A percentile compares a stretch with the other conserved stretches of the same genome.
phyloP scores from a whole-genome alignment of 2,329 filamentous ascomycete genomes.

The Fusarium devonianum region DNA sequence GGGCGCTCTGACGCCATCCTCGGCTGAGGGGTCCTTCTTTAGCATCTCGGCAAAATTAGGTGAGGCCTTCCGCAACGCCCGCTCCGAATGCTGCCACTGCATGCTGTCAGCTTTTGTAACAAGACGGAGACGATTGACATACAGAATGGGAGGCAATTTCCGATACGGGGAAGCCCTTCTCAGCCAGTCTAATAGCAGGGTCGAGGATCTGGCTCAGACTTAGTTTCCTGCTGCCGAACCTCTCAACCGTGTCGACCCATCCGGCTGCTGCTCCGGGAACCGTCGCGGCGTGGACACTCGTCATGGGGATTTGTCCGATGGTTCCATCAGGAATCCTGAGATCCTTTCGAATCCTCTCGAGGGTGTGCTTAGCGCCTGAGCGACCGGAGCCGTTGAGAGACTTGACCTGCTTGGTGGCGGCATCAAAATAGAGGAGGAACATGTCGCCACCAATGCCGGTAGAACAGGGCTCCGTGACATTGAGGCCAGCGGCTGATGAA shows the following conservation, averaged over 20 bases:
- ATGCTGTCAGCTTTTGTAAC: not conserved
- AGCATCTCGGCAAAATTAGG: constrained; percentile 89
- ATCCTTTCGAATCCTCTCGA: constrained; percentile 74
- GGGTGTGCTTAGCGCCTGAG: constrained; percentile 70
- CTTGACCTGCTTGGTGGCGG: constrained; percentile 79
- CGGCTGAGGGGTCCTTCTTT: constrained; percentile 73
- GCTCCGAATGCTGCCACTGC: constrained; percentile 76
- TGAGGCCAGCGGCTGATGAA: constrained; percentile 78
- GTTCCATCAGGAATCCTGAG: constrained; percentile 69
- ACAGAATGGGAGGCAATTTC: constrained; percentile 77
- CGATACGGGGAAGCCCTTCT: constrained; percentile 88
- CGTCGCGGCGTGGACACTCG: constrained; percentile 81
- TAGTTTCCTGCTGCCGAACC: constrained; percentile 88
- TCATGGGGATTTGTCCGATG: constrained; percentile 70
- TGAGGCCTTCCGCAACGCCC: constrained; percentile 72
- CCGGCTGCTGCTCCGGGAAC: constrained; percentile 91
- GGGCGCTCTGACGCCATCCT: constrained; percentile 77
- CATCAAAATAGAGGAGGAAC: constrained; percentile 94
- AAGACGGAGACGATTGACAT: constrained; percentile 45
- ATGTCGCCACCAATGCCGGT: constrained; percentile 97
- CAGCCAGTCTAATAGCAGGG: constrained; percentile 85
- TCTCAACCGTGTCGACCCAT: constrained; percentile 88
- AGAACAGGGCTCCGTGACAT: constrained; percentile 90
- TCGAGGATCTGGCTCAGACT: constrained; percentile 77
- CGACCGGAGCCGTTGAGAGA: constrained; percentile 95